These are phyloP conservation scores for Penicillium daleae DNA, from an alignment of 495 filamentous ascomycete genomes.

Conservation along the genomic window DNA sequence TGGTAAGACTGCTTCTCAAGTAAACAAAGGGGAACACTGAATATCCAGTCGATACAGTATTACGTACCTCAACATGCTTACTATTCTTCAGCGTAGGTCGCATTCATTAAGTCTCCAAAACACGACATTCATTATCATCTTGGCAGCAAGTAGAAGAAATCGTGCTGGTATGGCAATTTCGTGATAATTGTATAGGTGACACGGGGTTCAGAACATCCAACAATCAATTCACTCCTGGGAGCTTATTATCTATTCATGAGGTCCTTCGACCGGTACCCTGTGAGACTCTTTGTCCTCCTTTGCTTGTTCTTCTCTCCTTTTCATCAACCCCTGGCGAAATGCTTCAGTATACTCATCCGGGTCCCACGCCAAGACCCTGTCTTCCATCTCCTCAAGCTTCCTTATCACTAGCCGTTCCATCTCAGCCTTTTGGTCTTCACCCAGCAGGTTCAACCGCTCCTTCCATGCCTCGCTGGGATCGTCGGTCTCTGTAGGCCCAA, in stretches of 20 bases:
- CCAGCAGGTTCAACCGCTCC: conserved; percentile 18
- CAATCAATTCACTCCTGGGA: too few species aligned
- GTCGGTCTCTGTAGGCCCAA: conserved; percentile 16
- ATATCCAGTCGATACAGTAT: neutral
- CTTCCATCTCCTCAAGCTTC: neutral
- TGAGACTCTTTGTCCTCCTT: neutral
- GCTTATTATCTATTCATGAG: too few species aligned
- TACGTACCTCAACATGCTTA: too few species aligned
- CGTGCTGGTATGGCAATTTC: too few species aligned
- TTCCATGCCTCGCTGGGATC: conserved; percentile 15
- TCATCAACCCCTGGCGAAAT: neutral
- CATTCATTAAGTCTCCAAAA: too few species aligned
- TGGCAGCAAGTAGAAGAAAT: too few species aligned
- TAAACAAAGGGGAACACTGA: neutral
- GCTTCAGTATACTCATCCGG: neutral
- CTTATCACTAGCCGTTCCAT: conserved; percentile 10
- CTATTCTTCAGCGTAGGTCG: too few species aligned
- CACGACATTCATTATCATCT: too few species aligned
- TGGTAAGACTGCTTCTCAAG: neutral
- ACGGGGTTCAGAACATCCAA: too few species aligned
- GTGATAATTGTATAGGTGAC: too few species aligned
- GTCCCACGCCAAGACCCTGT: neutral
- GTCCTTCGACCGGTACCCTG: too few species aligned
- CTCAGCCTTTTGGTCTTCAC: conserved; percentile 9
- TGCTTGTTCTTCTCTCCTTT: neutral